A percentile compares a stretch with the other conserved stretches of the same genome.
Evolutionary conservation across 2,329 filamentous ascomycete genomes (phyloP).

Genomic region (Fusarium duplospermum): DNA sequence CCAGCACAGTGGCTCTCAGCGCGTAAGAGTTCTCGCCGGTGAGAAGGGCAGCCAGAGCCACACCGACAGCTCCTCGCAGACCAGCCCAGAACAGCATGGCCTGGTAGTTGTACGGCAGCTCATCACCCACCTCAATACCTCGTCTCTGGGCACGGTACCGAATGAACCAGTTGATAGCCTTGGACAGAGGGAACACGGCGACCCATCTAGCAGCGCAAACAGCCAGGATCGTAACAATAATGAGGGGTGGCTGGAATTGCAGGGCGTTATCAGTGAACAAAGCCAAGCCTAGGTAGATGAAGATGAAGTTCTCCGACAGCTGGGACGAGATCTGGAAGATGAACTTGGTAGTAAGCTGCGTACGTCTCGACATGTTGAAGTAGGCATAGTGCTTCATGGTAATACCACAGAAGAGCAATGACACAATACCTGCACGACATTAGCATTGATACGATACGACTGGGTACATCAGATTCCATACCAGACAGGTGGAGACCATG

Average conservation of each 20-base stretch:
- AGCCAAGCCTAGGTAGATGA: slow-evolving; percentile 96
- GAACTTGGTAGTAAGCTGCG: slow-evolving; percentile 97
- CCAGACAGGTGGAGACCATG: slow-evolving; percentile 96
- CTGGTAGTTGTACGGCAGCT: slow-evolving; percentile 94
- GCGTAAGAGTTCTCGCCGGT: slow-evolving; percentile 84
- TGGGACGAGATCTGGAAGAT: slow-evolving; percentile 95
- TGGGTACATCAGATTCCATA: slow-evolving; percentile 56
- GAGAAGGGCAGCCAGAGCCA: slow-evolving; percentile 90
- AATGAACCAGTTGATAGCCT: slow-evolving; percentile 91
- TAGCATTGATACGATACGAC: slow-evolving; percentile 4
- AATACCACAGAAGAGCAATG: slow-evolving; percentile 96
- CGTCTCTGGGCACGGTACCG: slow-evolving; percentile 83
- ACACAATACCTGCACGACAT: slow-evolving; percentile 82
- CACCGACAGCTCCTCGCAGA: slow-evolving; percentile 92
- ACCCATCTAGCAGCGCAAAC: slow-evolving; percentile 94
- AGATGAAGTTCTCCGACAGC: slow-evolving; percentile 98
- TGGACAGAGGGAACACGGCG: slow-evolving; percentile 92
- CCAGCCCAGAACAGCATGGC: slow-evolving; percentile 99
- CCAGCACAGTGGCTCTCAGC: slow-evolving; percentile 92
- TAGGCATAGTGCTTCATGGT: slow-evolving; percentile 99
- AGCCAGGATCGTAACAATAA: slow-evolving; percentile 89
- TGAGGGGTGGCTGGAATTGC: slow-evolving; percentile 93
- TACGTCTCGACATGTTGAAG: slow-evolving; percentile 99
- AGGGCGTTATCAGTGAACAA: slow-evolving; percentile 91
- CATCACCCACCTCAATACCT: slow-evolving; percentile 81